Conservation (phyloP, 208 protist genomes). For the Entamoeba invadens region DNA sequence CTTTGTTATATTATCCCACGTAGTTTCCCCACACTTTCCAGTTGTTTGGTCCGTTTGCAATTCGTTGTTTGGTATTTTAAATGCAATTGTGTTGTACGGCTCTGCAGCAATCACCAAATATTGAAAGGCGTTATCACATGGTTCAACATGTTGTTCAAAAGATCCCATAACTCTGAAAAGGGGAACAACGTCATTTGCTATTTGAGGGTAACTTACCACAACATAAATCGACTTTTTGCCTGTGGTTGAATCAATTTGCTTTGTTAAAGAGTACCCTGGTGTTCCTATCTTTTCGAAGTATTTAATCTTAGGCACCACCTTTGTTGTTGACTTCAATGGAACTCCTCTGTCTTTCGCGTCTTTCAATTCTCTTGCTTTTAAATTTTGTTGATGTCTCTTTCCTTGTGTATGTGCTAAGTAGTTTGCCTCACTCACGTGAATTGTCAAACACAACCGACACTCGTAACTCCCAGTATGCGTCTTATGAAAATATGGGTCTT, state of each 20-base stretch:
- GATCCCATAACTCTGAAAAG: constrained; percentile 61
- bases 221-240: constrained; percentile 40
- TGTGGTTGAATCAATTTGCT: background rate
- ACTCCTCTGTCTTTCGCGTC: background rate
- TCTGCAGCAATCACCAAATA: constrained; percentile 71
- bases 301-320: no score
- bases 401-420: constrained; percentile 79
- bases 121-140: constrained; percentile 25
- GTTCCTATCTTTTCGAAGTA: constrained; percentile 60
- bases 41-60: background rate
- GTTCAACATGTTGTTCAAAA: constrained; percentile 65
- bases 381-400: constrained; percentile 66
- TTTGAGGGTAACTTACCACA: constrained; percentile 66
- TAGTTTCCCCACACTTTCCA: background rate
- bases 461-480: constrained; percentile 46
- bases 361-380: constrained; percentile 41
- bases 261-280: constrained; percentile 58
- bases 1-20: background rate
- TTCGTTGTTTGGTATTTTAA: constrained; percentile 46
- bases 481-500: constrained; percentile 47
- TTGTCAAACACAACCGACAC: constrained; percentile 72
- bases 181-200: constrained; percentile 57
- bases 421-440: constrained; percentile 71
- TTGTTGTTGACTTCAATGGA: background rate
- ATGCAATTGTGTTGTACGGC: constrained; percentile 69